phyloP scores from a whole-genome alignment of 2,329 filamentous ascomycete genomes.

The Alternaria longipes region DNA sequence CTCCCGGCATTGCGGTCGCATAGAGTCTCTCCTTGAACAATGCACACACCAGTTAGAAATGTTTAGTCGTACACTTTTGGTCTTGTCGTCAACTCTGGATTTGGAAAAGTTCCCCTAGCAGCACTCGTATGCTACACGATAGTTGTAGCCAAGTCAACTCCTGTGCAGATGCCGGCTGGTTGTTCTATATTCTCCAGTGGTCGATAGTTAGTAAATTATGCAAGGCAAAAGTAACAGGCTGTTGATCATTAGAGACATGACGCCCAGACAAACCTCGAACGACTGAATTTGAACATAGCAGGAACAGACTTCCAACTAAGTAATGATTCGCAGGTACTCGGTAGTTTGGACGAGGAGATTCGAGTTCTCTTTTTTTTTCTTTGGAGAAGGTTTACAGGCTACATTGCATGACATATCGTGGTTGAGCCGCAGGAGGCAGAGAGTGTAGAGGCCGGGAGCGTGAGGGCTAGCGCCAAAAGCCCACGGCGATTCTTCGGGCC shows the following conservation, averaged over 20 bases:
- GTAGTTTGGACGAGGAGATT: not conserved
- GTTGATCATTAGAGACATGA: too few relatives aligned
- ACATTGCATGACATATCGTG: not conserved
- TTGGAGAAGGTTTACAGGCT: not conserved
- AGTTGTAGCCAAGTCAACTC: not conserved
- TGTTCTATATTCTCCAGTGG: not conserved
- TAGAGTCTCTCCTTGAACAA: not conserved
- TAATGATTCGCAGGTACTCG: not conserved
- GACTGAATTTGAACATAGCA: not conserved
- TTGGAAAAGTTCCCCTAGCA: too few relatives aligned
- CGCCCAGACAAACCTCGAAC: not conserved
- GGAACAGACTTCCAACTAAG: not conserved
- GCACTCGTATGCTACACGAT: not conserved
- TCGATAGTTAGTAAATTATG: too few relatives aligned
- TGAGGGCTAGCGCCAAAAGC: slow-evolving; percentile 5
- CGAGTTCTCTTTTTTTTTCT: too few relatives aligned
- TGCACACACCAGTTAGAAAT: not conserved
- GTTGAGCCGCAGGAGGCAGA: not conserved
- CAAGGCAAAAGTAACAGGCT: too few relatives aligned
- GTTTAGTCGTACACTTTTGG: not conserved
- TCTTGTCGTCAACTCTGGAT: too few relatives aligned
- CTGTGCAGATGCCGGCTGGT: not conserved
- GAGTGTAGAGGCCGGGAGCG: not conserved
- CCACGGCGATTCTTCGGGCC: slow-evolving; percentile 15
- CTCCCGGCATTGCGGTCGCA: not conserved